Evolutionary conservation across 495 filamentous ascomycete species (phyloP).

Genomic region (Aspergillus diversus): DNA sequence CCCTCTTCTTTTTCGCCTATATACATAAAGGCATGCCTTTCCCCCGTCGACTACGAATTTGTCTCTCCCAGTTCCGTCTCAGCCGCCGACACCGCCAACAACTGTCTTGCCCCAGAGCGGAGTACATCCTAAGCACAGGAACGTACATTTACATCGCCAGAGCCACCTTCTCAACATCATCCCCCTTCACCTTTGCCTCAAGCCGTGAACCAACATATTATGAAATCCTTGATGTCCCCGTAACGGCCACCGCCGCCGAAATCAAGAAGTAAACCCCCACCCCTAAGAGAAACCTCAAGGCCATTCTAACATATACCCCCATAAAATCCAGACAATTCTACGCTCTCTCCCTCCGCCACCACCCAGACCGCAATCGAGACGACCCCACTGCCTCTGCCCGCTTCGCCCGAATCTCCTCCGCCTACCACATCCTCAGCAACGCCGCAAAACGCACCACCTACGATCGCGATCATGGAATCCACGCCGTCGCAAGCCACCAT

Average conservation of each 20-base stretch:
- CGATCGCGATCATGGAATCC: conserved; percentile 67
- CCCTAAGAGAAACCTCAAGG: conserved; percentile 4
- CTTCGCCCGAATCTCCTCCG: conserved; percentile 85
- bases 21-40: conserved; percentile 24
- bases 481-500: conserved; percentile 14
- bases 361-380: conserved; percentile 86
- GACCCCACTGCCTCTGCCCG: conserved; percentile 73
- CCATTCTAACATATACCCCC: neutral
- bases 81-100: neutral
- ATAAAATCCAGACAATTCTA: conserved; percentile 69
- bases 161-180: conserved; percentile 47
- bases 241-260: conserved; percentile 67
- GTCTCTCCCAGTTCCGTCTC: conserved; percentile 5
- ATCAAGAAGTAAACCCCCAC: conserved; percentile 78
- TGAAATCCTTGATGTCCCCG: conserved; percentile 74
- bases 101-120: no score
- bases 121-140: neutral
- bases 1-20: neutral
- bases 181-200: conserved; percentile 23
- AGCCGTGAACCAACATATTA: conserved; percentile 66
- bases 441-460: conserved; percentile 73
- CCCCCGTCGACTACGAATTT: conserved; percentile 22
- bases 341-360: conserved; percentile 85
- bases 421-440: conserved; percentile 78
- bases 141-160: conserved; percentile 1